Evolutionary conservation across 2,329 filamentous ascomycete species (phyloP).

Genomic region (Penicillium sp.): DNA sequence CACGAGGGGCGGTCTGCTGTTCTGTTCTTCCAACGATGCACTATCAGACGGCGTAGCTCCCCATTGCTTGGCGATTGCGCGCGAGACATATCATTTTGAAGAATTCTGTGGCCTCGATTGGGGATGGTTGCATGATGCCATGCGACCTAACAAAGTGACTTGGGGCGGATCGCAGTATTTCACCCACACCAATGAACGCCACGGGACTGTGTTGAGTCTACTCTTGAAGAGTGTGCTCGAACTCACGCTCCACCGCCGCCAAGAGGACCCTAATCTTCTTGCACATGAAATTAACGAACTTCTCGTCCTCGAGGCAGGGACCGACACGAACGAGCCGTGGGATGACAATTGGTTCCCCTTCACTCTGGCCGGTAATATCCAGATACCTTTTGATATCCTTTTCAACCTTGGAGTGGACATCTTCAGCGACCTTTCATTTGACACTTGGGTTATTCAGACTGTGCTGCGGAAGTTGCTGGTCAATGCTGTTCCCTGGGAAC

Average conservation of each 20-base stretch:
- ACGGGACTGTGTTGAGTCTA: constrained; percentile 35
- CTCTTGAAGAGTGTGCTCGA: constrained; percentile 37
- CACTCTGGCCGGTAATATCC: constrained; percentile 34
- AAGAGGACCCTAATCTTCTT: constrained; percentile 25
- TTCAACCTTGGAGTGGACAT: constrained; percentile 36
- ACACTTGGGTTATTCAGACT: constrained; percentile 38
- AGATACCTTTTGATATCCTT: constrained; percentile 38
- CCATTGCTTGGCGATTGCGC: constrained; percentile 28
- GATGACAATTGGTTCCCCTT: constrained; percentile 29
- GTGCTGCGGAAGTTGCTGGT: constrained; percentile 33
- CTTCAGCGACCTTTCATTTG: constrained; percentile 36
- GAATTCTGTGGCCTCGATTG: constrained; percentile 32
- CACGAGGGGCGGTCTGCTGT: background rate
- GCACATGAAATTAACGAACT: constrained; percentile 38
- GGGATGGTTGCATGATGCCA: constrained; percentile 36
- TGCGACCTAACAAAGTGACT: constrained; percentile 21
- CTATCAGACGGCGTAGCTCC: background rate
- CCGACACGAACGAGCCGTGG: constrained; percentile 10
- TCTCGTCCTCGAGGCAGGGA: constrained; percentile 24
- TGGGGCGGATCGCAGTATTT: constrained; percentile 12
- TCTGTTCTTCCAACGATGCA: constrained; percentile 12
- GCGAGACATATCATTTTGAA: constrained; percentile 28
- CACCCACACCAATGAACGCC: constrained; percentile 28
- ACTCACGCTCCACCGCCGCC: constrained; percentile 33
- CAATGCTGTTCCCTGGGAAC: constrained; percentile 33